Evolutionary conservation across 2,329 filamentous ascomycete genomes (phyloP), one percentile per base, ranked within the genome.

Genomic region (Metarhizium robertsii): DNA sequence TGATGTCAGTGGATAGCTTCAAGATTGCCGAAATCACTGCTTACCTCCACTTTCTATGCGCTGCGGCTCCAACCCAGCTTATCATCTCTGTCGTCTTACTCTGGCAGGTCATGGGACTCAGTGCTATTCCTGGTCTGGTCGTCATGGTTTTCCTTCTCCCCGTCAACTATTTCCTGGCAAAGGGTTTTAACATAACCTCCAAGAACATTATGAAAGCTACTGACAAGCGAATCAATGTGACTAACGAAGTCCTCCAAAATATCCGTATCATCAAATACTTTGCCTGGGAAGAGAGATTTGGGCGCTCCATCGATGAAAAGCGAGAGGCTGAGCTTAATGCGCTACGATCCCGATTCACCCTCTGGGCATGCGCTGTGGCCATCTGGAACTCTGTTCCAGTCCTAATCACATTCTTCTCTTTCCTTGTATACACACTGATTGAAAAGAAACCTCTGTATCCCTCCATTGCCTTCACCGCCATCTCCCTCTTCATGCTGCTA

Each of bases 241-340:
- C 94, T 5, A 99, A 99, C 68, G 94, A 99, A 71, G 88, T 97
- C 7, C 77, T 99, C 32, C 92, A 95, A 67, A 99, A 97, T 65
- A 97, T 99, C 61, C 85, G 94, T 53, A 96, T 99, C 68, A 97
- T 99, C 81, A 99, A 99, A 69, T 99, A 94, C 71, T 99, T 99
- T 68, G 92, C 94, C 0, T 99, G 94, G 94, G 94, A 99, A 70
- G 85, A 91, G 63, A 87, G 92, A 2, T 99, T 96, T 68, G 83
- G 88, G 56, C 81, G 83, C 25, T 84, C 90, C 54, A 90, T 99
- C 38, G 88, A 95, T 58, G 92, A 96, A 69, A 96, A 96, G 74
- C 85, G 94, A 59, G 78, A 79, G 47, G 77, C 77, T 3, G 94
- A 99, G 69, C 78, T 99, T 53, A 84, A 81, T 63, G 84, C 90